Base-by-base conservation (phyloP, 441 rosid species). In the Euphorbia celastroides region DNA sequence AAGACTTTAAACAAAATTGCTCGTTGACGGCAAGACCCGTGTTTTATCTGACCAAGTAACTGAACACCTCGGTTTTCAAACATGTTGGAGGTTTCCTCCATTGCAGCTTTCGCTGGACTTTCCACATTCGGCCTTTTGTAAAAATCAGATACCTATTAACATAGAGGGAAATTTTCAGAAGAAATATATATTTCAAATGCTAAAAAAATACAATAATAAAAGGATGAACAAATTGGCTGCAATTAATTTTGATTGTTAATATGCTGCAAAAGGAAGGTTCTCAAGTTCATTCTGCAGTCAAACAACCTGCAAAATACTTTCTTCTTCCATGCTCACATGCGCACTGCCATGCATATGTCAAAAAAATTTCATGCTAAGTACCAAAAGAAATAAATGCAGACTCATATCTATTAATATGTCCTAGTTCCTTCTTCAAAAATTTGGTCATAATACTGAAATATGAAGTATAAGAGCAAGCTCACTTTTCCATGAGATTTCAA, bases 1-100 rank as follows among this genome's bases (percentile, higher is more conserved):
- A 95, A 80, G 71, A 92, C 96, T 81, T 95, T 92, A 78, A 92
- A 95, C 76, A 92, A 77, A 64, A 95, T 88, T 60, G 99, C 98
- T 73, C 99, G 93, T 68, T 93, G 90, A 75, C 96, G 89, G 72
- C 98, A 95, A 58, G 95, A 86, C 65, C 99, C 96, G 67, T 88
- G 89, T 77, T 72, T 92, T 84, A 95, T 92, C 80, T 92, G 96
- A 65, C 99, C 98, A 74, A 95, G 81, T 80, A 92, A 72, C 78
- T 92, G 99, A 72, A 90, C 79, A 67, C 86, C 86, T 72, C 83
- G 86, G 71, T 70, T 82, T 75, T 95, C 98, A 76, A 83, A 76
- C 75, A 86, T 72, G 41, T 83, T 86, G 22, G 87, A 80, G 54
- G 85, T 78, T 75, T 95, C 99, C 71, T 90, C 98, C 61, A 80